Percentiles rank a stretch among this genome's conserved stretches.
These are phyloP conservation scores for Penicillium roqueforti DNA, from an alignment of 495 filamentous ascomycete genomes.

Conservation along the genomic window DNA sequence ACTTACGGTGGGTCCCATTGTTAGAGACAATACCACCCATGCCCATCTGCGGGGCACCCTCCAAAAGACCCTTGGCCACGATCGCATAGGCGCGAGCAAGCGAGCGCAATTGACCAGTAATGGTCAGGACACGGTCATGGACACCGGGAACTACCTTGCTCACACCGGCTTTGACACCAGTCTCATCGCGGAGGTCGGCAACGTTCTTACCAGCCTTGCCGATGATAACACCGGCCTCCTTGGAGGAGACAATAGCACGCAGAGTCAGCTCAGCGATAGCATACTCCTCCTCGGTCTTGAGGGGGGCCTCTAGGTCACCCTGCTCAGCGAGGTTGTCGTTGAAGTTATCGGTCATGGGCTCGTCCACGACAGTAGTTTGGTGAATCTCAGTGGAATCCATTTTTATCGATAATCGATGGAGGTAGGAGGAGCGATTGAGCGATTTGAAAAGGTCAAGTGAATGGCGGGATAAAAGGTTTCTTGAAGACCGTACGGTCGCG, in stretches of 20 bases:
- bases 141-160: constrained; percentile 98
- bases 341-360: constrained; percentile 48
- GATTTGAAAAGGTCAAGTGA: constrained; percentile 7
- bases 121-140: constrained; percentile 92
- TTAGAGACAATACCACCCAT: constrained; percentile 84
- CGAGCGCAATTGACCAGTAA: constrained; percentile 80
- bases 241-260: constrained; percentile 95
- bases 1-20: constrained; percentile 92
- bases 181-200: constrained; percentile 93
- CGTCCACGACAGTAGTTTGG: constrained; percentile 39
- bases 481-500: constrained; percentile 14
- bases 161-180: constrained; percentile 93
- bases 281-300: constrained; percentile 94
- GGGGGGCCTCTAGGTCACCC: constrained; percentile 64
- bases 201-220: constrained; percentile 98
- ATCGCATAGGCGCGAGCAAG: constrained; percentile 89
- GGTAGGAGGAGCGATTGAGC: constrained; percentile 6
- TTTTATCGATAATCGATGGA: constrained; percentile 7
- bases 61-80: constrained; percentile 83
- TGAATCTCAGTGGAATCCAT: constrained; percentile 50
- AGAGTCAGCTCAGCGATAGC: constrained; percentile 85
- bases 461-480: constrained; percentile 12
- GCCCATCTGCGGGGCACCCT: constrained; percentile 89
- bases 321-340: constrained; percentile 46
- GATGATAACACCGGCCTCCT: constrained; percentile 97